A percentile compares a stretch with the other conserved stretches of the same genome.
phyloP scores from a whole-genome alignment of 2,329 filamentous ascomycete species.

The Geoglossum cookeanum region DNA sequence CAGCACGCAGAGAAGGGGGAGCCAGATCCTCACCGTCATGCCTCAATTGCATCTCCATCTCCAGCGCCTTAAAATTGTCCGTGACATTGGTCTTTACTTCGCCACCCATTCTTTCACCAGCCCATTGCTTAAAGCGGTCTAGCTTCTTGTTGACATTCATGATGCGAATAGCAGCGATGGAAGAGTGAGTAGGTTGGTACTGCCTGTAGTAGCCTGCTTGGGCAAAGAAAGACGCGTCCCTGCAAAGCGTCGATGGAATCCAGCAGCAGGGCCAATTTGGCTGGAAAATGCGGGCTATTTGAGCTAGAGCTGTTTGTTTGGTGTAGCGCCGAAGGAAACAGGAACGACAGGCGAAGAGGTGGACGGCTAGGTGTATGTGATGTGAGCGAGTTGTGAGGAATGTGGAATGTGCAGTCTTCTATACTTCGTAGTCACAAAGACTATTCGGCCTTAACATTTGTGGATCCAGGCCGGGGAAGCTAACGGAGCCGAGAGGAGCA shows the following conservation, averaged over 20 bases:
- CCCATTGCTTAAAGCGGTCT: constrained; percentile 94
- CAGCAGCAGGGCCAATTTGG: background rate
- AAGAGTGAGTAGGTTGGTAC: background rate
- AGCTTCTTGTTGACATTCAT: constrained; percentile 70
- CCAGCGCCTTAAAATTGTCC: constrained; percentile 79
- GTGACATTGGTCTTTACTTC: constrained; percentile 74
- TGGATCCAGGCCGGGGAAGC: background rate
- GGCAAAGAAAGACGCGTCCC: background rate
- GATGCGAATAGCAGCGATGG: constrained; percentile 8
- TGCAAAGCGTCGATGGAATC: background rate
- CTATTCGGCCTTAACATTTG: background rate
- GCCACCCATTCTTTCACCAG: constrained; percentile 84
- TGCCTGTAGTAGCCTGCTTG: background rate
- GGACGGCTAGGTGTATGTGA: background rate
- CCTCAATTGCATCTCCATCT: constrained; percentile 75
- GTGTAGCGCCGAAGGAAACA: background rate
- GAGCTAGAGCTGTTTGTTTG: background rate
- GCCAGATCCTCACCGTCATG: constrained; percentile 51
- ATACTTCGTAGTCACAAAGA: background rate
- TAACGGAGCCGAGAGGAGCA: background rate
- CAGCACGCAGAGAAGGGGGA: background rate
- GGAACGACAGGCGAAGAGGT: background rate
- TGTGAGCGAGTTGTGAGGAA: background rate
- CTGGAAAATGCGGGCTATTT: background rate
- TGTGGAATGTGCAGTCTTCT: background rate